Percentiles rank a stretch among this genome's conserved stretches.
These are phyloP conservation scores for Lachnellula hyalina DNA, from an alignment of 2,329 filamentous ascomycete genomes.

Conservation along the genomic window DNA sequence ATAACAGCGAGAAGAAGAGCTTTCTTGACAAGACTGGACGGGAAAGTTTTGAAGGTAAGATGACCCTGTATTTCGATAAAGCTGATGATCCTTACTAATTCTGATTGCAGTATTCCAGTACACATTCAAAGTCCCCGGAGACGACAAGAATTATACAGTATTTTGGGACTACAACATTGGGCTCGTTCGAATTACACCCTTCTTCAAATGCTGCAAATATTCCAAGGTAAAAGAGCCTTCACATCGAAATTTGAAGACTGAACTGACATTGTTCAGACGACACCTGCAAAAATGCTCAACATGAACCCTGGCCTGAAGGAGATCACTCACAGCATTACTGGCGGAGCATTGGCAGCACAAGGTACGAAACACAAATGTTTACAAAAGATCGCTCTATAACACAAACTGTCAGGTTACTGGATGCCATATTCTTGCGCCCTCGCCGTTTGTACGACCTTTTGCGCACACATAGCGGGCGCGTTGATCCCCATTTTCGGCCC, in stretches of 20 bases:
- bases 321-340: constrained; percentile 93
- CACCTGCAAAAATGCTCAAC: constrained; percentile 75
- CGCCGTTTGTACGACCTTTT: constrained; percentile 86
- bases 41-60: constrained; percentile 79
- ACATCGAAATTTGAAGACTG: not conserved
- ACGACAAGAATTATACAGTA: constrained; percentile 64
- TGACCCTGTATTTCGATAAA: constrained; percentile 2
- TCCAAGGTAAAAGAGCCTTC: constrained; percentile 61
- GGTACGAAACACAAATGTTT: constrained; percentile 43
- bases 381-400: constrained; percentile 10
- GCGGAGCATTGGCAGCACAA: constrained; percentile 84
- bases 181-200: constrained; percentile 85
- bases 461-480: constrained; percentile 74
- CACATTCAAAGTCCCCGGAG: constrained; percentile 65
- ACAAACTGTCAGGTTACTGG: constrained; percentile 73
- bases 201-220: constrained; percentile 88
- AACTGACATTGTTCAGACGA: constrained; percentile 56
- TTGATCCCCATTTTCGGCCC: constrained; percentile 87
- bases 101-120: constrained; percentile 71
- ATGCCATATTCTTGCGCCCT: constrained; percentile 84
- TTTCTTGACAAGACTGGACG: constrained; percentile 82
- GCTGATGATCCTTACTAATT: constrained; percentile 18
- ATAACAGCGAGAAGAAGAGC: constrained; percentile 89
- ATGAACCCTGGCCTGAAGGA: constrained; percentile 77
- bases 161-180: constrained; percentile 99